These are phyloP conservation scores for Croton laevigatus DNA, from an alignment of 441 rosid genomes.

Conservation along the genomic window DNA sequence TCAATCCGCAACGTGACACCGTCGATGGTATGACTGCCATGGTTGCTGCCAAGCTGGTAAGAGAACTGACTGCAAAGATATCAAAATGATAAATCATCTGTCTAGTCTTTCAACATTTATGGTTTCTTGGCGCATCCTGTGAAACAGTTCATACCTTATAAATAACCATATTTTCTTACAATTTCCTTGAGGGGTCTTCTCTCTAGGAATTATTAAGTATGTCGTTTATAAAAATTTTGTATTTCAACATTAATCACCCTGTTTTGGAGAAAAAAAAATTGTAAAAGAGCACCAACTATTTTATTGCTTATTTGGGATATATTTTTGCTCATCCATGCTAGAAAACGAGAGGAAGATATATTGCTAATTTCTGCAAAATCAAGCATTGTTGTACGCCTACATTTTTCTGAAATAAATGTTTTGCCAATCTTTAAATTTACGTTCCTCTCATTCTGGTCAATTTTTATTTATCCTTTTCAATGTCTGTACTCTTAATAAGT, in stretches of 20 bases:
- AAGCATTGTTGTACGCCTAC: background rate
- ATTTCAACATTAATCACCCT: too few species aligned
- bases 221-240: background rate
- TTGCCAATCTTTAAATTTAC: too few species aligned
- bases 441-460: too few species aligned
- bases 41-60: slow-evolving; percentile 99
- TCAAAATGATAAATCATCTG: slow-evolving; percentile 42
- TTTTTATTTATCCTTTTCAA: too few species aligned
- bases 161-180: background rate
- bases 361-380: background rate
- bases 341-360: background rate
- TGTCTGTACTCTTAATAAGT: too few species aligned
- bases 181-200: background rate
- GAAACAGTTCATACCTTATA: background rate
- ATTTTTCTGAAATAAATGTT: background rate
- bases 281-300: too few species aligned
- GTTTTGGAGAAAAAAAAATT: too few species aligned
- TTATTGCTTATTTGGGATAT: too few species aligned
- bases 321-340: background rate
- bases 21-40: slow-evolving; percentile 99
- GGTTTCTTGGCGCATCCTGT: background rate
- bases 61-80: slow-evolving; percentile 89
- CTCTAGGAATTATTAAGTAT: background rate
- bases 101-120: background rate
- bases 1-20: slow-evolving; percentile 97